Base-by-base conservation (phyloP, 768 basidiomycete species). In the Boletus rubroflammeus region DNA sequence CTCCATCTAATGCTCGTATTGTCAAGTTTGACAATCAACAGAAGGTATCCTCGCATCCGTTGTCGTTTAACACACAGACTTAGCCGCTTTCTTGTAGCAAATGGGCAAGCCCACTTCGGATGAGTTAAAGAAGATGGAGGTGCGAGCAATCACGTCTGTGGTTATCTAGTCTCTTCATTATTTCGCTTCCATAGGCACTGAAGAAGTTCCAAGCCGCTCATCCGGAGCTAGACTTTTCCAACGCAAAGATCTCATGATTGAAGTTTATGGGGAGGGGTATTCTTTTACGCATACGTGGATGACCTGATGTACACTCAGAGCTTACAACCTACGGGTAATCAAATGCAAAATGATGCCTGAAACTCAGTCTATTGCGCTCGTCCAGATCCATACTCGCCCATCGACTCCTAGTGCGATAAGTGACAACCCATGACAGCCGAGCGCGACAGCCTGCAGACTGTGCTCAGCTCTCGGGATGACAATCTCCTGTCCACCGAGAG, bases 31-130 rank as follows among this genome's bases (percentile, higher is more conserved):
- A 75, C 56, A 76, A 75, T 50, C 76, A 77, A 50, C 73, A 71
- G 54, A 76, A 73, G 68, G 75, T 76, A 63, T 35, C n/a, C 6
- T 55, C 19, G n/a, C 14, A 9, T 55, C 15, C 48, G 4, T 41
- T 9, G 10, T 42, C 15, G 2, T 21, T 19, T 11, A 3, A 21
- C 17, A 26, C 39, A 50, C 29, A 36, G n/a, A 43, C 32, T 54
- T 10, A 39, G 23, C 45, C 0, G 31, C 31, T 34, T 57, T 34
- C 51, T 46, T 57, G 51, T 48, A 95, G 90, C 88, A 94, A 87
- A 82, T 96, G 80, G 94, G 93, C 56, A 94, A 93, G 67, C 95
- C 95, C 6, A 96, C 94, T 1, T 95, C 93, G 0, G 95, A 96
- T 57, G 95, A 97, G 60, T 58, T 92, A 58, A 93, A 93, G 76